Evolutionary conservation across 345 rosid species (phyloP), one percentile per base, ranked within the genome.

Genomic region (Tarenaya hassleriana): DNA sequence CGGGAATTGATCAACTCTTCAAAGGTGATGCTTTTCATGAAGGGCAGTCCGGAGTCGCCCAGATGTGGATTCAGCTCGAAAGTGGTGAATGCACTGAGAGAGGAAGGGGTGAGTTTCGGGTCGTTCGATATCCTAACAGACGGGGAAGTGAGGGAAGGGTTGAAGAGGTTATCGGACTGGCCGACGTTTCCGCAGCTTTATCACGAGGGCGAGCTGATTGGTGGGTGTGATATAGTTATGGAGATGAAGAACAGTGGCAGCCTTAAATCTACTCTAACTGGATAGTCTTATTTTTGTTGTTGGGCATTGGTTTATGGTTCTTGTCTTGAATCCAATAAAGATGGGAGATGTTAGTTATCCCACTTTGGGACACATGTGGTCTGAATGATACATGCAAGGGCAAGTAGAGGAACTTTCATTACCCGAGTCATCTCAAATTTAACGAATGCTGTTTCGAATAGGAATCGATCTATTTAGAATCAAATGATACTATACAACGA

Each of bases 171-270:
- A 75, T 88, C 97, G 10, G 86, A 83, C 67, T 94, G 97, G 97
- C 97, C 99, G 4, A 94, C 99, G 33, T 88, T 77, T 63, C 97
- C 97, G 12, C 99, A 94, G 71, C 83, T 94, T 39, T 94, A 86
- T 66, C 77, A 77, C 74, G 86, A 83, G 69, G 99, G 97, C 11
- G 97, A 94, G 75, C 66, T 94, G 9, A 58, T 94, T 39, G 99
- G 99, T 61, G 99, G 99, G 9, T 88, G 95, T 53, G 99, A 94
- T 57, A 94, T 86, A 24, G 37, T 94, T 32, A 55, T 86, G 81
- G 99, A 86, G 73, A 76, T 94, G 32, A 67, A 55, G 48, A 75
- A 56, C 60, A 77, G 61, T 5, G 86, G 91, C 42, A 95, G 83
- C 43, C 87, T 94, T 63, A 78, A 82, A 72, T 61, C 77, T 11